Conservation (phyloP, 2,329 filamentous ascomycete genomes). For the Penicillium palitans region DNA sequence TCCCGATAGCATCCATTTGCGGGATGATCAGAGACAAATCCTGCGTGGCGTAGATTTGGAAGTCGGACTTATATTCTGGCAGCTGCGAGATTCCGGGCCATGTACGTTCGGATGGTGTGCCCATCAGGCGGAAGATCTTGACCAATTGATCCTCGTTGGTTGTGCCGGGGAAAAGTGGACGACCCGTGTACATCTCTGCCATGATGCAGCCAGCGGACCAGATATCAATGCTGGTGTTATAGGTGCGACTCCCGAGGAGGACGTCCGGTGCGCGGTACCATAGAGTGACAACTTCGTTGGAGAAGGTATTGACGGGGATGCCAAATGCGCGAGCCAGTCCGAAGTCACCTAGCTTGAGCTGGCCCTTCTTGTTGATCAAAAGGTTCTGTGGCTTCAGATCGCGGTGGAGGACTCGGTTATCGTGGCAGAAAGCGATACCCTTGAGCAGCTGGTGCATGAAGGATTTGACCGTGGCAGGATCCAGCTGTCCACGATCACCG, state of each 20-base stretch:
- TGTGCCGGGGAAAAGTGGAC: slow-evolving; percentile 92
- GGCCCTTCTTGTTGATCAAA: slow-evolving; percentile 86
- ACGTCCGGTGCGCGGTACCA: slow-evolving; percentile 98
- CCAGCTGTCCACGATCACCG: slow-evolving; percentile 84
- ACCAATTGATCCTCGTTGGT: slow-evolving; percentile 97
- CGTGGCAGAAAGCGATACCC: slow-evolving; percentile 96
- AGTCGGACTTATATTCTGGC: slow-evolving; percentile 95
- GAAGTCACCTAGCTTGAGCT: slow-evolving; percentile 92
- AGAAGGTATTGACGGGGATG: slow-evolving; percentile 97
- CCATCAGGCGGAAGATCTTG: slow-evolving; percentile 98
- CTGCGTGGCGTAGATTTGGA: slow-evolving; percentile 91
- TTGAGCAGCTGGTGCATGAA: slow-evolving; percentile 98
- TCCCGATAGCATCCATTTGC: slow-evolving; percentile 81
- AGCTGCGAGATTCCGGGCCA: slow-evolving; percentile 96
- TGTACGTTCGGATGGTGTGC: slow-evolving; percentile 88
- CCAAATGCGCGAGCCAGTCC: slow-evolving; percentile 92
- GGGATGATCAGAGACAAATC: slow-evolving; percentile 83
- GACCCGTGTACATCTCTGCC: slow-evolving; percentile 98
- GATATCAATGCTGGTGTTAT: slow-evolving; percentile 99
- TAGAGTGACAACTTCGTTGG: slow-evolving; percentile 94
- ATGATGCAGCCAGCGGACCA: slow-evolving; percentile 99
- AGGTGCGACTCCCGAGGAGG: slow-evolving; percentile 86
- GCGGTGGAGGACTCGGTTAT: slow-evolving; percentile 92
- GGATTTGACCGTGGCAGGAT: slow-evolving; percentile 89
- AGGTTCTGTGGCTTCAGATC: slow-evolving; percentile 96